Base-by-base conservation (phyloP, 1,139 yeast genomes). In the Casaregolazyma suthepensis region DNA sequence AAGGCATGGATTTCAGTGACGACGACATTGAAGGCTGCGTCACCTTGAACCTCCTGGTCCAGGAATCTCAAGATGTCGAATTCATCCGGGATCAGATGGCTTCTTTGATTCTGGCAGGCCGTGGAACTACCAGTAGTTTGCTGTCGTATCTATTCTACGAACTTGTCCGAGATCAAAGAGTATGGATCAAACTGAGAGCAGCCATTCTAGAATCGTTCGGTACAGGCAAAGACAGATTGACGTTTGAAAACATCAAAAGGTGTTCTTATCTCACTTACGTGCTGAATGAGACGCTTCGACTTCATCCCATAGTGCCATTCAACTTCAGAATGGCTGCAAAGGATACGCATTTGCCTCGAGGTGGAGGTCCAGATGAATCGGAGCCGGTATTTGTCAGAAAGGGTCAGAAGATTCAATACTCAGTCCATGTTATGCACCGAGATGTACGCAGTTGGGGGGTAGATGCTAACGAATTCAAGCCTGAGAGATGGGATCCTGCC, bases 51-150 rank as follows among this genome's bases (percentile, higher is more conserved):
- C 82, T 78, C 59, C 71, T 80, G 58, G 78, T 70, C 38, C 76
- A 77, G 61, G 76, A 76, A 58, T 78, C 83, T 1, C 71, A 75
- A 54, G 75, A 80, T 62, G 80, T 79, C 6, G 66, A 60, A 40
- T 70, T 74, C n/a, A 72, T 80, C 59, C 72, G 81, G 50, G 81
- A 78, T 60, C 82, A 79, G 64, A 71, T 77, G 43, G 68, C 80
- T 59, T 78, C 78, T 59, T 76, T 80, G 57, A 66, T 80, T 55
- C 67, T 79, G 26, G 83, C 83, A 23, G 83, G 82, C 18, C 71
- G 83, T 62, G 83, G 79, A 63, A 80, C 85, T 47, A 80, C 84
- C 17, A 83, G 84, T 0, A 78, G 80, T 2, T 68, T 79, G 46
- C 72, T 80, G 53, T 75, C 80, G 5, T 79, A 76, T 65, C 61